Conservation (phyloP, 2,329 filamentous ascomycete species). For the Leptographium procerum region DNA sequence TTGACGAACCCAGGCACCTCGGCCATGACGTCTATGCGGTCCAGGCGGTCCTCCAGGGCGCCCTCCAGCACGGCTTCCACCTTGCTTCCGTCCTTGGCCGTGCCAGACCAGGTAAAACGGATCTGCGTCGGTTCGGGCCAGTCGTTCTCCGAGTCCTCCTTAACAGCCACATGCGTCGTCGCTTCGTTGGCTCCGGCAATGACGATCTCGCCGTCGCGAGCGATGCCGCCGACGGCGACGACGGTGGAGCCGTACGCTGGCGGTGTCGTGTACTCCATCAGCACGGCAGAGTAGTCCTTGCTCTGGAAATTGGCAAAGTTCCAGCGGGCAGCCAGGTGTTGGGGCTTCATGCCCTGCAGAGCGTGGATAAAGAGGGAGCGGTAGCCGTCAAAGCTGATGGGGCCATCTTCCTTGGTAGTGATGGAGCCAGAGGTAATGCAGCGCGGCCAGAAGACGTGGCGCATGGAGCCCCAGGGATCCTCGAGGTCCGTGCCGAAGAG, state of each 20-base stretch:
- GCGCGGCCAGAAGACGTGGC: slow-evolving; percentile 89
- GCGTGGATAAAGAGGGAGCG: slow-evolving; percentile 72
- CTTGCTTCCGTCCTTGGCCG: slow-evolving; percentile 62
- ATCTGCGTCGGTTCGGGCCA: slow-evolving; percentile 79
- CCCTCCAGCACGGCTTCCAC: slow-evolving; percentile 61
- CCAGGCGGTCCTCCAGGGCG: slow-evolving; percentile 55
- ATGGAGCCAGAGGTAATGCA: slow-evolving; percentile 74
- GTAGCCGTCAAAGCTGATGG: slow-evolving; percentile 75
- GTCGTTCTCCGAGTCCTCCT: slow-evolving; percentile 64
- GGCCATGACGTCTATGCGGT: slow-evolving; percentile 90
- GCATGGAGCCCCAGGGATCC: slow-evolving; percentile 86
- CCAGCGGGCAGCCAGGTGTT: slow-evolving; percentile 87
- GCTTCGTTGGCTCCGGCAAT: slow-evolving; percentile 55
- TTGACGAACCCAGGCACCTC: slow-evolving; percentile 95
- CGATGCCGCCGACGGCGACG: slow-evolving; percentile 74
- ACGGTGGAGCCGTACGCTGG: slow-evolving; percentile 79
- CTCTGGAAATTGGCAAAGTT: slow-evolving; percentile 91
- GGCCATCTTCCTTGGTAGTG: slow-evolving; percentile 67
- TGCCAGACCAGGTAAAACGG: slow-evolving; percentile 69
- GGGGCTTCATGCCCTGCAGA: slow-evolving; percentile 97
- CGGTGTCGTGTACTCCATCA: slow-evolving; percentile 96
- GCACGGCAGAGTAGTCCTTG: slow-evolving; percentile 69
- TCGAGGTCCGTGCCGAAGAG: slow-evolving; percentile 75
- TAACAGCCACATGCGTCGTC: slow-evolving; percentile 57
- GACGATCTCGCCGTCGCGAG: slow-evolving; percentile 70